Conservation (phyloP, 345 rosid species). For the Heritiera littoralis region DNA sequence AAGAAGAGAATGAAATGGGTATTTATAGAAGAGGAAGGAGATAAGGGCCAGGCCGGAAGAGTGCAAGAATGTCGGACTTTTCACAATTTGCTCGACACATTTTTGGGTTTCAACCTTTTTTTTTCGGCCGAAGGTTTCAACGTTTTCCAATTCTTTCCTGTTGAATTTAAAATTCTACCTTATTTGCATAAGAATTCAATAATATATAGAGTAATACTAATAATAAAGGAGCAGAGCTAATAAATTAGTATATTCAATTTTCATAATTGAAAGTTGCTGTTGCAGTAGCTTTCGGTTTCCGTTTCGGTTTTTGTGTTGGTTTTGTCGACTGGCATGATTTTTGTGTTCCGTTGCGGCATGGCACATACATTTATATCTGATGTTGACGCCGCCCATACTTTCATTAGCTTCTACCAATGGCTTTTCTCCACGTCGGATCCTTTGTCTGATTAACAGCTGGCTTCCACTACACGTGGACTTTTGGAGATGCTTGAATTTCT, state of each 20-base stretch:
- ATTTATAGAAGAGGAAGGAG: slow-evolving; percentile 37
- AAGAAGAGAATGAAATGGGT: slow-evolving; percentile 22
- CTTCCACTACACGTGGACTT: slow-evolving; percentile 8
- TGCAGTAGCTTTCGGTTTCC: too few relatives aligned
- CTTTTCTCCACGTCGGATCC: not conserved
- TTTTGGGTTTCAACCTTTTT: too few relatives aligned
- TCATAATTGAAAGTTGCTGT: too few relatives aligned
- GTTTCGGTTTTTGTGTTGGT: not conserved
- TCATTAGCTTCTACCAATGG: not conserved
- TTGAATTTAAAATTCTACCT: not conserved
- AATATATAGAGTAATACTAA: too few relatives aligned
- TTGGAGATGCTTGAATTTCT: not conserved
- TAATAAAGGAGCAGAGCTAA: not conserved
- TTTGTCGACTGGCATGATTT: not conserved
- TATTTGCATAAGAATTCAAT: too few relatives aligned
- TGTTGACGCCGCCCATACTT: not conserved
- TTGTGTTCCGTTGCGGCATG: not conserved
- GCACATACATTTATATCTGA: not conserved
- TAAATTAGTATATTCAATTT: too few relatives aligned
- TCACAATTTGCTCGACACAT: slow-evolving; percentile 10
- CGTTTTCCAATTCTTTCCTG: not conserved
- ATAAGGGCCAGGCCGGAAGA: not conserved
- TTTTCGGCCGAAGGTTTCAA: slow-evolving; percentile 8
- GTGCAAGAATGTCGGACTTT: slow-evolving; percentile 28
- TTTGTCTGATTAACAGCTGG: not conserved